Evolutionary conservation across 1,284 basidiomycete genomes (phyloP).

Genomic region (Tilletia caries): DNA sequence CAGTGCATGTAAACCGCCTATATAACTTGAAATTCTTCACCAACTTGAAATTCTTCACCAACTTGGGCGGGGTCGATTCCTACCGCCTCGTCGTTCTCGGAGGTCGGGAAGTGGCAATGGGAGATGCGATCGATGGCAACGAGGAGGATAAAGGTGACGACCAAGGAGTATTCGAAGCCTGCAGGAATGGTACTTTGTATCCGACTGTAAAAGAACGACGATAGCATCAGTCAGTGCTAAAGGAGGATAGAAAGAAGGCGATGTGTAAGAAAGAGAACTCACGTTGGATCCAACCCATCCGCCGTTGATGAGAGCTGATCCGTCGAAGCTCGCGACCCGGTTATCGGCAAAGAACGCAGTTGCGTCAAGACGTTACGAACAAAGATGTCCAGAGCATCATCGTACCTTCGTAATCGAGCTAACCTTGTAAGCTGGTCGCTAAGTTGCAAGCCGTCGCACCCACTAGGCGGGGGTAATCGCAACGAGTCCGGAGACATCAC

Average conservation of each 20-base stretch:
- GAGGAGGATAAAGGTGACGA: slow-evolving; percentile 66
- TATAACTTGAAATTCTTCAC: no score
- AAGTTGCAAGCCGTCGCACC: slow-evolving; percentile 85
- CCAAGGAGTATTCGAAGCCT: slow-evolving; percentile 47
- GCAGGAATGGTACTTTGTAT: slow-evolving; percentile 72
- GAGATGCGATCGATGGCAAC: slow-evolving; percentile 93
- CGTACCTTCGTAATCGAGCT: slow-evolving; percentile 55
- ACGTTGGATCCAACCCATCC: slow-evolving; percentile 67
- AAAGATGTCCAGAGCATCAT: slow-evolving; percentile 65
- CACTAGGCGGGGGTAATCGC: slow-evolving; percentile 80
- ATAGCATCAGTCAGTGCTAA: no score
- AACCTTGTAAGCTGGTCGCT: slow-evolving; percentile 82
- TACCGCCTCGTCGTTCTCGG: slow-evolving; percentile 81
- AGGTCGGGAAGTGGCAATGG: slow-evolving; percentile 70
- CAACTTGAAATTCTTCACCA: slow-evolving; percentile 68
- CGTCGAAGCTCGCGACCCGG: slow-evolving; percentile 80
- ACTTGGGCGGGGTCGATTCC: slow-evolving; percentile 91
- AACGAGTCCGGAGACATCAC: slow-evolving; percentile 54
- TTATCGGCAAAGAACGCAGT: slow-evolving; percentile 82
- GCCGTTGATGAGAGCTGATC: slow-evolving; percentile 63
- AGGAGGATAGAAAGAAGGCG: no score
- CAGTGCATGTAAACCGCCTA: no score
- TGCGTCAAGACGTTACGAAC: slow-evolving; percentile 80
- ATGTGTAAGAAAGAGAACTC: slow-evolving; percentile 21
- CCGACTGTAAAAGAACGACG: slow-evolving; percentile 57